Conservation (phyloP, 2,329 filamentous ascomycete genomes). For the Fusarium avenaceum region DNA sequence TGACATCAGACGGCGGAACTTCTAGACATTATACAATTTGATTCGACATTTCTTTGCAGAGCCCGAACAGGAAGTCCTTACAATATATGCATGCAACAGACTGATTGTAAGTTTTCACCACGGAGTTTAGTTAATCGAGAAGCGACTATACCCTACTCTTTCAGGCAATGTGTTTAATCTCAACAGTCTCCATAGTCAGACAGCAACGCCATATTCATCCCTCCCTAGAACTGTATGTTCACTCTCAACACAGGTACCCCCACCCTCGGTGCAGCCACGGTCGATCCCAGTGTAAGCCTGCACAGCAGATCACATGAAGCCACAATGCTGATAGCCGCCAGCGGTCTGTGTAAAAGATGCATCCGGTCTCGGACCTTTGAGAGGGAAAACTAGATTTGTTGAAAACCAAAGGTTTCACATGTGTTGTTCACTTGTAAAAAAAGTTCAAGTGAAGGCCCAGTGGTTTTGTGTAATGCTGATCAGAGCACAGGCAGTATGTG, state of each 20-base stretch:
- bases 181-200: not conserved
- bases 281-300: constrained; percentile 30
- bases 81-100: not conserved
- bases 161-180: not conserved
- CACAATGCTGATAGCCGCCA: constrained; percentile 10
- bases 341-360: not conserved
- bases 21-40: constrained; percentile 1
- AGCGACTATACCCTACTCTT: not conserved
- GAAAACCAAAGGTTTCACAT: not conserved
- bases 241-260: constrained; percentile 31
- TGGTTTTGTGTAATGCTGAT: not conserved
- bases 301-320: constrained; percentile 29
- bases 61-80: not conserved
- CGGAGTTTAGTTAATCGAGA: not conserved
- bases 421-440: not conserved
- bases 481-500: not conserved
- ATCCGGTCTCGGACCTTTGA: constrained; percentile 1
- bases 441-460: not conserved
- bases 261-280: constrained; percentile 39
- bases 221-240: constrained; percentile 9
- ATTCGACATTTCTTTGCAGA: not conserved
- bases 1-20: not conserved
- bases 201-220: not conserved
- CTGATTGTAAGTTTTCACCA: not conserved
- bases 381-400: not conserved